These are phyloP conservation scores for Saccharomyces mikatae DNA, from an alignment of 805 yeast species.

Conservation along the genomic window DNA sequence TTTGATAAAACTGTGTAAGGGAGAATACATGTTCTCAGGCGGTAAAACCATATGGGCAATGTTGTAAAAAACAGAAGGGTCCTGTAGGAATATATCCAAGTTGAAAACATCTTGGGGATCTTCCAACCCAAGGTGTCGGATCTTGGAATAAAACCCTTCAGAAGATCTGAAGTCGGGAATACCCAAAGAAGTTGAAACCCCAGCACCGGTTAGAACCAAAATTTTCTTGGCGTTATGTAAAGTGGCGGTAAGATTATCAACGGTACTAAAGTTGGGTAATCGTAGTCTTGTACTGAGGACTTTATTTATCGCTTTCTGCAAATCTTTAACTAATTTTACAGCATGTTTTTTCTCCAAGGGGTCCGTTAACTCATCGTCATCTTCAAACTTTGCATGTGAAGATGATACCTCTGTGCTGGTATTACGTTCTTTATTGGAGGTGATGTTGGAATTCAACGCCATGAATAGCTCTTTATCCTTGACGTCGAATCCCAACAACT, in stretches of 20 bases:
- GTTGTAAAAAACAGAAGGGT: conserved; percentile 77
- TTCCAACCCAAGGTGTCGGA: conserved; percentile 57
- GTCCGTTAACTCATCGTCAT: conserved; percentile 8
- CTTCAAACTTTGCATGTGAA: conserved; percentile 19
- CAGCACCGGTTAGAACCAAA: conserved; percentile 84
- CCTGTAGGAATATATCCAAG: conserved; percentile 56
- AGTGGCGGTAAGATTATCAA: conserved; percentile 50
- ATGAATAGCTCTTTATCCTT: conserved; percentile 32
- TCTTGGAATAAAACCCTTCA: conserved; percentile 70
- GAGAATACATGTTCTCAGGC: conserved; percentile 56
- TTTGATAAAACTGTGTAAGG: conserved; percentile 73
- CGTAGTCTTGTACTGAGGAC: conserved; percentile 51
- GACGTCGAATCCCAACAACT: conserved; percentile 53
- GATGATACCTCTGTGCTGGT: conserved; percentile 1
- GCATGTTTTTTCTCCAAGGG: conserved; percentile 39
- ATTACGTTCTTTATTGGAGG: conserved; percentile 8
- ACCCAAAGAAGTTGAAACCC: conserved; percentile 82
- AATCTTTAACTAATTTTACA: conserved; percentile 39
- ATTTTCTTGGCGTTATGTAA: conserved; percentile 51
- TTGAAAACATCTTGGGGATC: conserved; percentile 93
- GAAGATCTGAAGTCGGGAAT: conserved; percentile 89
- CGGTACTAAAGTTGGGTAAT: conserved; percentile 43
- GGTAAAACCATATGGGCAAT: conserved; percentile 82
- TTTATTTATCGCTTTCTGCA: conserved; percentile 58
- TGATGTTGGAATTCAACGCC: conserved; percentile 15